Percentiles rank a stretch among this genome's conserved stretches.
These are phyloP conservation scores for Cercophora scortea DNA, from an alignment of 495 filamentous ascomycete genomes.

Conservation along the genomic window DNA sequence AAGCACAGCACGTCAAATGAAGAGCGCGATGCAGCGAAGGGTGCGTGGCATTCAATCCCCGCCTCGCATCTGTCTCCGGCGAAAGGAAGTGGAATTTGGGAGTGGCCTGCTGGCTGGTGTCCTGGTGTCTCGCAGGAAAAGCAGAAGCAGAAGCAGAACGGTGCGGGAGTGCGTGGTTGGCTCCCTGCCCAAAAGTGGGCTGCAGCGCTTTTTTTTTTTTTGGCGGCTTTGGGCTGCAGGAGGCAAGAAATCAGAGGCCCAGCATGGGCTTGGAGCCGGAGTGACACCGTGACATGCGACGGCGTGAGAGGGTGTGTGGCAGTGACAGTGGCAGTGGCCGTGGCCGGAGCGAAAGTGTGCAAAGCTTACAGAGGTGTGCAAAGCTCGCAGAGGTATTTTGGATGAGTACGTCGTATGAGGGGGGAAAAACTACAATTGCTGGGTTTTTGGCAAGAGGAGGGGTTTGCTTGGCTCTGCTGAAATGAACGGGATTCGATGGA, in stretches of 20 bases:
- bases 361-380: too few species aligned
- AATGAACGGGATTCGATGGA: neutral
- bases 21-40: too few species aligned
- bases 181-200: conserved; percentile 5
- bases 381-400: too few species aligned
- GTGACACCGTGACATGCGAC: neutral
- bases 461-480: neutral
- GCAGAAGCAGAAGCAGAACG: neutral
- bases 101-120: neutral
- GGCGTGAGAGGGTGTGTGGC: neutral
- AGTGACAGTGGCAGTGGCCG: neutral
- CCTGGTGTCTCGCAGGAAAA: neutral
- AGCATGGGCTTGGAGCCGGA: neutral
- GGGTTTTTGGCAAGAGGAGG: too few species aligned
- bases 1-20: too few species aligned
- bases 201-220: neutral
- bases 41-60: too few species aligned
- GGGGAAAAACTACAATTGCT: too few species aligned
- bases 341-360: too few species aligned
- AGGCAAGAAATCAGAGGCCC: neutral
- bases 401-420: too few species aligned
- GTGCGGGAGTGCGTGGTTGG: conserved; percentile 20
- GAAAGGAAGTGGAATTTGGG: neutral
- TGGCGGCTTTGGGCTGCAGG: neutral
- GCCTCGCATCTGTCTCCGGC: too few species aligned